phyloP scores from a whole-genome alignment of 2,329 filamentous ascomycete species.

The Cercospora sp. region DNA sequence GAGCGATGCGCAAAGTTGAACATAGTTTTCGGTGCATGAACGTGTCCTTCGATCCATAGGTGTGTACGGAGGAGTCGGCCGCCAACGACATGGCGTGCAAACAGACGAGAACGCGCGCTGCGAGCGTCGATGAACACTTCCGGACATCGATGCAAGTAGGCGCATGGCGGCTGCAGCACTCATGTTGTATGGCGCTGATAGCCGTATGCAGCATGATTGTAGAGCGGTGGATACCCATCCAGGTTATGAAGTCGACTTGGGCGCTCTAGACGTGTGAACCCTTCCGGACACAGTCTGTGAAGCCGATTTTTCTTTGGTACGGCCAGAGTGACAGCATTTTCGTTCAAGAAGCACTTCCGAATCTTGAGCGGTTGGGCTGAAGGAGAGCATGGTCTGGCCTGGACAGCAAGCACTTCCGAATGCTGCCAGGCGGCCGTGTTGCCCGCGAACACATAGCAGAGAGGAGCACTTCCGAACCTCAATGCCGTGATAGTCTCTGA shows the following conservation, averaged over 20 bases:
- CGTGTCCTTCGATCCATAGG: not conserved
- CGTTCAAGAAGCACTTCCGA: conserved; percentile 10
- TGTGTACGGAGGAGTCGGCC: not conserved
- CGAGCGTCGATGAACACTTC: conserved; percentile 19
- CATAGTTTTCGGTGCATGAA: not conserved
- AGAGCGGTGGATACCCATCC: not conserved
- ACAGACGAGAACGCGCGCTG: not conserved
- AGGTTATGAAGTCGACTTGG: not conserved
- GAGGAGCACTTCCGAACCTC: conserved; percentile 13
- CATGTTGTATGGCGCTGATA: not conserved
- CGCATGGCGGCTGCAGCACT: not conserved
- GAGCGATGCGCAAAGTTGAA: not conserved
- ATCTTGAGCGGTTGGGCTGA: not conserved
- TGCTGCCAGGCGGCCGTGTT: not conserved
- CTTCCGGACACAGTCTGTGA: conserved; percentile 20
- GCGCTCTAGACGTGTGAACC: conserved; percentile 14
- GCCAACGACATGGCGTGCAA: not conserved
- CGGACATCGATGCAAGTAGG: conserved; percentile 13
- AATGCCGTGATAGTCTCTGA: not conserved
- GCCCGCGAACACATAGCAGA: not conserved
- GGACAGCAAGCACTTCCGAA: conserved; percentile 17
- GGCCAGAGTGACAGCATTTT: not conserved
- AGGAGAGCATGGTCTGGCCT: not conserved
- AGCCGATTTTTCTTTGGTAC: not conserved
- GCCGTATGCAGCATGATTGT: not conserved